Base-by-base conservation (phyloP, 2,329 filamentous ascomycete genomes). In the Colletotrichum lupini region DNA sequence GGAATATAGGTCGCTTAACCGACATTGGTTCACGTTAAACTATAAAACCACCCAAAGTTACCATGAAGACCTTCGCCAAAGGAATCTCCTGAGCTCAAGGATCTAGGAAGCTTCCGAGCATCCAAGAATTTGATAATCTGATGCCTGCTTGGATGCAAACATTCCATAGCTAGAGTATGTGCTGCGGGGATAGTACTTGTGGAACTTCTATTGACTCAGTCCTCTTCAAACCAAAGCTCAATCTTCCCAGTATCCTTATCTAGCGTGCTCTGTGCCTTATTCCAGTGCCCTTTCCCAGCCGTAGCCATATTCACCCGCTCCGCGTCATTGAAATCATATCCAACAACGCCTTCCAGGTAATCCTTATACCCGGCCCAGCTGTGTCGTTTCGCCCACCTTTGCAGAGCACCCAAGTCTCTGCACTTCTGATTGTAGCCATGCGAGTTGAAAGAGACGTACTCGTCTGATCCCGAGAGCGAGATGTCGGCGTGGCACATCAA, bases 401-500 rank as follows among this genome's bases (percentile, higher is more conserved):
- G 58, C 7, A 57, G 26, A 2, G 66, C 59, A 1, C 7, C 35
- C 3, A 64, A 14, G n/a, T 68, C 66, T 46, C 59, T 55, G 22
- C 59, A 64, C 6, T 57, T 46, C n/a, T 35, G 30, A 14, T 57
- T 8, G 12, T 63, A 49, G 1, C 22, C 26, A 11, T 64, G 66
- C 0, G n/a, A 30, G 9, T 68, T 64, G 49, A 68, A 68, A 1
- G 59, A 62, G 14, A 64, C 32, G 3, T 37, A 68, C 24, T 64
- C 58, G 1, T 37, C 12, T 26, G 66, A 68, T 0, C 66, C 66
- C 4, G 59, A 68, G 5, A 68, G 58, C 0, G 66, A 64, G 14
- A 68, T 16, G 6, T 46, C 66, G 16, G 53, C 49, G 12, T 68
- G 35, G 49, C 66, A 68, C 66, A 64, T 68, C 3, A 68, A n/a